Evolutionary conservation across 2,329 filamentous ascomycete genomes (phyloP), one percentile per base, ranked within the genome.

Genomic region (Verticillium alfalfae): DNA sequence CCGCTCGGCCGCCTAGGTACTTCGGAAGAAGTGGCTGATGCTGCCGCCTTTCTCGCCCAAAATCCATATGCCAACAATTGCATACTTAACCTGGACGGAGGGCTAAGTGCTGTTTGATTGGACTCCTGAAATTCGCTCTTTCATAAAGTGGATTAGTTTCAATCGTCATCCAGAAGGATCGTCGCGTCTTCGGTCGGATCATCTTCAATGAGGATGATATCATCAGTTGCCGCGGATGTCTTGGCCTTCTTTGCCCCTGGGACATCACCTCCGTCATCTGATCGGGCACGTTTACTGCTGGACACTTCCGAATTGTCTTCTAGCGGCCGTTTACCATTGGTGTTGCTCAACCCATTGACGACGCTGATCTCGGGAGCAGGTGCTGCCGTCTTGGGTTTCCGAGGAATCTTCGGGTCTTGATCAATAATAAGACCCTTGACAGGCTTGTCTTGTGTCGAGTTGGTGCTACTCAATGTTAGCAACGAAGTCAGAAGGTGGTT

Each of bases 51-150:
- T 73, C 81, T 96, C 16, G 89, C 86, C 36, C 82, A 82, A 56
- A 96, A 95, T 73, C 78, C 84, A 65, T 97, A 94, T 75, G 90
- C 92, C 61, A 94, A 94, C 73, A 96, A 96, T 67, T 95, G 91
- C 72, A 82, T 93, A 58, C 80, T 97, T 59, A 95, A 93, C 72
- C 80, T 97, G 34, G 93, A 96, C 74, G 93, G 93, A 16, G 93
- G 93, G 1, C 73, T 96, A 67, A 93, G 90, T 73, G 90, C 90
- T 58, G 75, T 75, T 68, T 90, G 72, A 56, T n/a, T 72, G 69
- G 59, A 70, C 70, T 58, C 81, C 34, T 15, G 34, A n/a, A 9
- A 5, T 13, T 10, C 7, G 31, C 31, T n/a, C 26, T 10, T 22
- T 31, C 31, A 18, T 15, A 2, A 13, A 13, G n/a, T 15, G n/a